phyloP scores from a whole-genome alignment of 192 early-diverging fungal species.

The Backusella westeae region DNA sequence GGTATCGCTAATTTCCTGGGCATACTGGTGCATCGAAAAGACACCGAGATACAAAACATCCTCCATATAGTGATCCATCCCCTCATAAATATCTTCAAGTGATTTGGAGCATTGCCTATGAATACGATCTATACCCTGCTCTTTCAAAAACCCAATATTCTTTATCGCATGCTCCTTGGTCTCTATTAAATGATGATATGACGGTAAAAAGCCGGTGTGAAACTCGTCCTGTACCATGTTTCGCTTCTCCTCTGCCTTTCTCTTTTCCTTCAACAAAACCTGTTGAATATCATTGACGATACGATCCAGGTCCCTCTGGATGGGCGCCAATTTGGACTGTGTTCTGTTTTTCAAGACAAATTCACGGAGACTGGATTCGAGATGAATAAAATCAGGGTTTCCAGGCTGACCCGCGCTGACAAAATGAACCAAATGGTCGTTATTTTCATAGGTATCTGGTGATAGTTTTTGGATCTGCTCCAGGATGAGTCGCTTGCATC shows the following conservation, averaged over 20 bases:
- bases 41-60: constrained; percentile 64
- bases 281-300: constrained; percentile 76
- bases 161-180: constrained; percentile 68
- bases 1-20: constrained; percentile 65
- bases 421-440: constrained; percentile 91
- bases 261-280: constrained; percentile 66
- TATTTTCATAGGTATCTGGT: constrained; percentile 83
- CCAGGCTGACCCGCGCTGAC: constrained; percentile 61
- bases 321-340: constrained; percentile 89
- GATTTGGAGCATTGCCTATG: background rate
- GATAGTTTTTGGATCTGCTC: constrained; percentile 94
- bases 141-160: constrained; percentile 51
- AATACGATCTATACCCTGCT: background rate
- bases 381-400: constrained; percentile 58
- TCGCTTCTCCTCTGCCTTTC: constrained; percentile 53
- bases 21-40: constrained; percentile 79
- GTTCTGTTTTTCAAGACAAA: constrained; percentile 94
- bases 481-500: constrained; percentile 87
- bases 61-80: background rate
- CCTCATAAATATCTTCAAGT: background rate
- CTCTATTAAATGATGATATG: constrained; percentile 67
- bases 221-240: constrained; percentile 57
- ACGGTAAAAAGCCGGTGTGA: constrained; percentile 56
- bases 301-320: constrained; percentile 83
- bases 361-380: constrained; percentile 79